These are phyloP conservation scores for Flaveria bidentis DNA, from an alignment of 129 eudicot species.

Conservation along the genomic window DNA sequence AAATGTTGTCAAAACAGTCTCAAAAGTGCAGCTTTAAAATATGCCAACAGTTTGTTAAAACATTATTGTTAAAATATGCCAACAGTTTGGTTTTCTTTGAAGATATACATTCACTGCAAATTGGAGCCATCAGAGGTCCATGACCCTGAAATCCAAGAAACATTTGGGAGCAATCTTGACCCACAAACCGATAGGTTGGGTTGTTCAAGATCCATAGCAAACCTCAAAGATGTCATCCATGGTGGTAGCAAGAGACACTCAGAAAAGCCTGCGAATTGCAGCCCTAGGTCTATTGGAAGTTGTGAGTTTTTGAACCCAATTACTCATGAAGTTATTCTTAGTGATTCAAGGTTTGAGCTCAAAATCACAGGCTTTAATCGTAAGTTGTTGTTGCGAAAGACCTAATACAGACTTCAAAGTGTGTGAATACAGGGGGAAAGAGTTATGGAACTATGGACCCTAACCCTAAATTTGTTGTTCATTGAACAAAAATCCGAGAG, in stretches of 20 bases:
- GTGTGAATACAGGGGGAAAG: too few species aligned
- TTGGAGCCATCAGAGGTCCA: slow-evolving; percentile 91
- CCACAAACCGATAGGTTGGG: slow-evolving; percentile 75
- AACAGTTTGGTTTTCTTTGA: slow-evolving; percentile 91
- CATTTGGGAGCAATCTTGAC: slow-evolving; percentile 76
- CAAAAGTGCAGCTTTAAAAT: too few species aligned
- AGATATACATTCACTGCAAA: slow-evolving; percentile 86
- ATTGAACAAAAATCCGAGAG: too few species aligned
- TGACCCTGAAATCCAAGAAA: slow-evolving; percentile 76
- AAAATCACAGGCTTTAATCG: slow-evolving; percentile 67
- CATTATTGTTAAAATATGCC: slow-evolving; percentile 53
- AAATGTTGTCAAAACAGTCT: too few species aligned
- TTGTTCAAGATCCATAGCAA: slow-evolving; percentile 97
- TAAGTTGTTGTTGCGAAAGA: too few species aligned
- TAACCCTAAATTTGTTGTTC: too few species aligned
- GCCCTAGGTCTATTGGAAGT: slow-evolving; percentile 98
- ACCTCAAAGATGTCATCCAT: slow-evolving; percentile 98
- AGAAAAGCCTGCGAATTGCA: slow-evolving; percentile 83
- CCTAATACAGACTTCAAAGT: too few species aligned
- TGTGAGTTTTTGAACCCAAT: slow-evolving; percentile 93
- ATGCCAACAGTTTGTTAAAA: too few species aligned
- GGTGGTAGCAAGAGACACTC: slow-evolving; percentile 96
- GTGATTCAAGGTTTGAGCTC: slow-evolving; percentile 85
- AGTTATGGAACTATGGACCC: too few species aligned
- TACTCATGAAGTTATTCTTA: slow-evolving; percentile 86